Conservation (phyloP, 1,139 yeast genomes). For the Taiozyma sp. region DNA sequence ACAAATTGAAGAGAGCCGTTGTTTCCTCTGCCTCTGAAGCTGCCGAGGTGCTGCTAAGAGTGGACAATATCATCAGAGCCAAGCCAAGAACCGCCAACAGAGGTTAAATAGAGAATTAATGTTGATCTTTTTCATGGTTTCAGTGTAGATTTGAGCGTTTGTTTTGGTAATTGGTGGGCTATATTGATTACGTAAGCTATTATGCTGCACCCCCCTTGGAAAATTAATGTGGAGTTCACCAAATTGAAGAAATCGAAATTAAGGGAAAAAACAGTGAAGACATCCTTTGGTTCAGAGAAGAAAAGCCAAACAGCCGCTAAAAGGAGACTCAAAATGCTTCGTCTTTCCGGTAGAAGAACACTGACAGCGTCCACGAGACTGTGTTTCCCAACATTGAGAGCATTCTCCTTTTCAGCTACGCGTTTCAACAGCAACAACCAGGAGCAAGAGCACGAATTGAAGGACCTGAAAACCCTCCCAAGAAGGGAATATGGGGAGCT, state of each 20-base stretch:
- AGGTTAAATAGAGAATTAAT: constrained; percentile 16
- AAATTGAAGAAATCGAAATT: background rate
- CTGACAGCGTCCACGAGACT: background rate
- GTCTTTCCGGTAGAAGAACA: background rate
- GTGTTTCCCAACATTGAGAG: background rate
- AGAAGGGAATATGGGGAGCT: constrained; percentile 30
- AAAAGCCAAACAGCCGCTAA: background rate
- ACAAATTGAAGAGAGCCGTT: constrained; percentile 87
- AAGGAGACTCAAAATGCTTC: background rate
- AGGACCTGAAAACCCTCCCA: constrained; percentile 18
- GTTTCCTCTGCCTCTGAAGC: constrained; percentile 98
- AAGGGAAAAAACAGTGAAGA: background rate
- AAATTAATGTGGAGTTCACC: background rate
- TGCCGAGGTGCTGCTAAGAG: constrained; percentile 90
- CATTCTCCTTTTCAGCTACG: background rate
- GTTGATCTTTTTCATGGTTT: background rate
- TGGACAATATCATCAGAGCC: constrained; percentile 93
- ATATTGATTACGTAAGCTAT: too few species aligned
- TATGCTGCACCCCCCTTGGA: background rate
- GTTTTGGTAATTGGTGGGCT: too few species aligned
- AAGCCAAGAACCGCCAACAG: constrained; percentile 97
- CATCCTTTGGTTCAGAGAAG: background rate
- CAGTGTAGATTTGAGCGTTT: background rate
- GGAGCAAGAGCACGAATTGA: constrained; percentile 8
- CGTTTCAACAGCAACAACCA: background rate